Evolutionary conservation across 2,329 filamentous ascomycete species (phyloP).

Genomic region (Paecilomyces variotii): DNA sequence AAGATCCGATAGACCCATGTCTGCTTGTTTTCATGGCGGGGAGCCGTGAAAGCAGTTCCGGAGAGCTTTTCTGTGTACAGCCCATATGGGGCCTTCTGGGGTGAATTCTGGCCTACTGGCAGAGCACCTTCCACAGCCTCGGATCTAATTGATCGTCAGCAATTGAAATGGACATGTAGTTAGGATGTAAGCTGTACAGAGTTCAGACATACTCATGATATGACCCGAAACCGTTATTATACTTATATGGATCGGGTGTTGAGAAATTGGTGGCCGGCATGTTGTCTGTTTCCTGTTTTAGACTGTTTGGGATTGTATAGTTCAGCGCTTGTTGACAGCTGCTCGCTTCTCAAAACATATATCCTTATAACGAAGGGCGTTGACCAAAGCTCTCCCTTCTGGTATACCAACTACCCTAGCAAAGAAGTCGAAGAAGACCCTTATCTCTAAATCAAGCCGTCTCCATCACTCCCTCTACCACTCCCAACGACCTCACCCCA

Average conservation of each 20-base stretch:
- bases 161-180: not conserved
- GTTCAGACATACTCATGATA: slow-evolving; percentile 61
- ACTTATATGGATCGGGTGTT: slow-evolving; percentile 61
- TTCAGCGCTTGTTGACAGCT: no score
- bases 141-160: slow-evolving; percentile 42
- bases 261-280: slow-evolving; percentile 61
- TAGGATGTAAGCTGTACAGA: not conserved
- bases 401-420: not conserved
- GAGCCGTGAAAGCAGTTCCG: slow-evolving; percentile 63
- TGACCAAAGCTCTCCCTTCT: not conserved
- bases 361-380: not conserved
- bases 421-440: not conserved
- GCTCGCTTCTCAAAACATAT: not conserved
- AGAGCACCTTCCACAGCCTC: slow-evolving; percentile 69
- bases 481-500: not conserved
- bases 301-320: not conserved
- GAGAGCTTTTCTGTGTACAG: slow-evolving; percentile 77
- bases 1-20: slow-evolving; percentile 65
- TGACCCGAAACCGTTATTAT: slow-evolving; percentile 69
- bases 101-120: slow-evolving; percentile 69
- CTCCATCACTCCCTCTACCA: not conserved
- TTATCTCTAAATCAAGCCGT: not conserved
- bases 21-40: slow-evolving; percentile 60
- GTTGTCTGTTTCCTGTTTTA: slow-evolving; percentile 6
- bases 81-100: slow-evolving; percentile 69